Percentiles rank a stretch among this genome's conserved stretches.
phyloP scores from a whole-genome alignment of 495 filamentous ascomycete genomes.

The Wilcoxina mikolae region DNA sequence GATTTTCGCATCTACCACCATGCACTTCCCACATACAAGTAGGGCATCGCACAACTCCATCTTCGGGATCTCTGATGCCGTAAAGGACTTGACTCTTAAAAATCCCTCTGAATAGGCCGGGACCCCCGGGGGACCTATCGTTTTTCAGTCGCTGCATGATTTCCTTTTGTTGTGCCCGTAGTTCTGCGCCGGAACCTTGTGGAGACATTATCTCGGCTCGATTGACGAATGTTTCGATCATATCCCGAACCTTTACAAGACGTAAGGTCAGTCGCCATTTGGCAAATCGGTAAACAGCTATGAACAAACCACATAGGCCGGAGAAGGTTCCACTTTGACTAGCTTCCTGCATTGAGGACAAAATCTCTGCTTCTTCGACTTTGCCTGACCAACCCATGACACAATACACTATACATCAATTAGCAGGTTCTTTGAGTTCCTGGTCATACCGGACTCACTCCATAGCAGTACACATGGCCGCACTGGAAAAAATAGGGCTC shows the following conservation, averaged over 20 bases:
- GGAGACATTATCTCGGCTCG: conserved; percentile 49
- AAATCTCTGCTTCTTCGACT: conserved; percentile 37
- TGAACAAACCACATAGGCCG: conserved; percentile 47
- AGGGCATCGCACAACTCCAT: conserved; percentile 51
- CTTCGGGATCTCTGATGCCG: conserved; percentile 42
- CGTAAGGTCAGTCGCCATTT: background rate
- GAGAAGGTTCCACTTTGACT: conserved; percentile 46
- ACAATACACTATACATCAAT: conserved; percentile 40
- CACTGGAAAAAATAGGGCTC: conserved; percentile 59
- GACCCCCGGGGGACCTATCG: conserved; percentile 40
- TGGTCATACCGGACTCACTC: conserved; percentile 29
- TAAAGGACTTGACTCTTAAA: conserved; percentile 34
- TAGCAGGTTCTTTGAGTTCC: conserved; percentile 12
- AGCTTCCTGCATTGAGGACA: conserved; percentile 56
- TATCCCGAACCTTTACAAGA: conserved; percentile 42
- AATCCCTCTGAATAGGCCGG: conserved; percentile 51
- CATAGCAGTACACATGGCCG: conserved; percentile 65
- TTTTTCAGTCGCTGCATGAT: conserved; percentile 38
- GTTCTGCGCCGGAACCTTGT: conserved; percentile 47
- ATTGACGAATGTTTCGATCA: conserved; percentile 50
- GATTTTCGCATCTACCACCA: conserved; percentile 36
- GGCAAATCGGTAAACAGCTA: background rate
- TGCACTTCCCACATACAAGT: conserved; percentile 51
- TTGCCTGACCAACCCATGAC: conserved; percentile 46
- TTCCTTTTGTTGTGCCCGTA: conserved; percentile 43